Evolutionary conservation across 106 monocot genomes (phyloP).

Genomic region (Acorus gramineus): DNA sequence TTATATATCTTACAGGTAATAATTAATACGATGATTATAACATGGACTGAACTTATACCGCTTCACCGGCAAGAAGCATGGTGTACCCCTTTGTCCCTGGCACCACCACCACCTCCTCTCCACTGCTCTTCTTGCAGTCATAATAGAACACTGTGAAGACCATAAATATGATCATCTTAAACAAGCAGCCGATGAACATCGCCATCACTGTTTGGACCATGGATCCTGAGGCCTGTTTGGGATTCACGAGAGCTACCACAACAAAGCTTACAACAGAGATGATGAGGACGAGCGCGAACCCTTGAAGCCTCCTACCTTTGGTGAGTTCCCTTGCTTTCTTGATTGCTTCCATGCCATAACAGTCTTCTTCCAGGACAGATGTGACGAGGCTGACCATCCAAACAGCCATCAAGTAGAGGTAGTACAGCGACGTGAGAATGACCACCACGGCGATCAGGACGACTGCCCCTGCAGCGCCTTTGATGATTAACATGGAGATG

Average conservation of each 20-base stretch:
- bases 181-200: not conserved
- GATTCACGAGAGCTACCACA: not conserved
- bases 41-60: too few relatives aligned
- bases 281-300: constrained; percentile 7
- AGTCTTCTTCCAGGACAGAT: constrained; percentile 14
- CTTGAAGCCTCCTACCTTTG: constrained; percentile 11
- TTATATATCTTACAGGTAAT: too few relatives aligned
- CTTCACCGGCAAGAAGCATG: not conserved
- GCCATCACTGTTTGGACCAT: not conserved
- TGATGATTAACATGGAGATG: too few relatives aligned
- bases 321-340: constrained; percentile 10
- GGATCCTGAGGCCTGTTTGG: not conserved
- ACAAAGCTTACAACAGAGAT: constrained; percentile 1
- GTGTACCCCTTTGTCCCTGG: not conserved
- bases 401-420: not conserved
- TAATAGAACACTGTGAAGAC: constrained; percentile 14
- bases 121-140: constrained; percentile 7
- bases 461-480: too few relatives aligned
- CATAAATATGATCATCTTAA: constrained; percentile 8
- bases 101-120: not conserved
- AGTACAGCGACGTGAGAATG: too few relatives aligned
- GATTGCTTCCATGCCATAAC: constrained; percentile 16
- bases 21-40: too few relatives aligned
- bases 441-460: too few relatives aligned
- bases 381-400: constrained; percentile 24